Base-by-base conservation (phyloP, 805 yeast species). In the Candida xiaguanensis region DNA sequence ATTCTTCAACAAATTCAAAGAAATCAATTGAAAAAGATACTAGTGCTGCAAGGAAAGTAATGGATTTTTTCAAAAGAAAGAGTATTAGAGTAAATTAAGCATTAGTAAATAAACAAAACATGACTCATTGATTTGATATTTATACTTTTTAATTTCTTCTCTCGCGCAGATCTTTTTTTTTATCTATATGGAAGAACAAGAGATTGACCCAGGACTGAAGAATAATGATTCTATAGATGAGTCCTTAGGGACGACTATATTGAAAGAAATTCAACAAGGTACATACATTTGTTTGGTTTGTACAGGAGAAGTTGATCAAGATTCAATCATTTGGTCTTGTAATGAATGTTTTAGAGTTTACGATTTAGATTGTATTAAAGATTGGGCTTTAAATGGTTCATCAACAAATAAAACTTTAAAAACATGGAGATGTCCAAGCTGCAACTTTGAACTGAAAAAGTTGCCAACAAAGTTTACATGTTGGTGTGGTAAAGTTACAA, bases 351-450 rank as follows among this genome's bases (percentile, higher is more conserved):
- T 65, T 53, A 68, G 97, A 42, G 95, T 85, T 1, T 91, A 87
- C 55, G 96, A 91, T 56, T 67, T 88, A 32, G 80, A 78, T 11
- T 91, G 99, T 64, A 83, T 89, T 32, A 65, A 75, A 36, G 87
- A 82, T 47, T 93, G 99, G 99, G 91, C 96, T 2, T 58, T 65
- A 17, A 71, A 85, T 44, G 90, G 90, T 4, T 76, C 85, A 2
- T 75, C 85, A 5, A 81, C 85, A 1, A 77, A 77, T 24, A 51
- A 56, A 34, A 63, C 60, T 1, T 70, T 72, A 31, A 75, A 74
- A 35, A 66, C 71, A 29, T 89, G 96, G 96, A 72, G 89, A 51
- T 89, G 97, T 59, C 96, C 96, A 0, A 75, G 85, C 3, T 85
- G 95, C 57, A 87, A 78, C 60, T 66, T 60, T 34, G 77, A 63